Conservation (phyloP, 73 alveolate species). For the Stentor roeselii region DNA sequence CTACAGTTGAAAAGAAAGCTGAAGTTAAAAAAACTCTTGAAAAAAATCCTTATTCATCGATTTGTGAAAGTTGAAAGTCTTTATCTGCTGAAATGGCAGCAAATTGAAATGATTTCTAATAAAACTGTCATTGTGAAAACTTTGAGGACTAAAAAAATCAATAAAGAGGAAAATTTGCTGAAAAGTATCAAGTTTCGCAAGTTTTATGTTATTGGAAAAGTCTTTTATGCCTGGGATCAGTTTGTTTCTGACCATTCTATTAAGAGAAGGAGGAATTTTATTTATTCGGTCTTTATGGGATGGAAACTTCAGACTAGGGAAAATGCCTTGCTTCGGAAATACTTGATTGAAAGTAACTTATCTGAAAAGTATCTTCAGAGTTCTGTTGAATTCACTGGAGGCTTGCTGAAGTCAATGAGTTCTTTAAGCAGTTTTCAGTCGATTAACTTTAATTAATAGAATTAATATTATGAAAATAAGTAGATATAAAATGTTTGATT, state of each 20-base stretch:
- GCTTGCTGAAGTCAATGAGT: background rate
- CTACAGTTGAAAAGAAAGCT: background rate
- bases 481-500: too few species aligned
- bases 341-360: background rate
- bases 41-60: background rate
- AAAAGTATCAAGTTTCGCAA: background rate
- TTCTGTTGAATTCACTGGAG: background rate
- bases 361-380: background rate
- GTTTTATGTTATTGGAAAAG: background rate
- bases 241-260: background rate
- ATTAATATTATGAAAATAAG: too few species aligned
- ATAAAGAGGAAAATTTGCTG: background rate
- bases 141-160: background rate
- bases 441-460: too few species aligned
- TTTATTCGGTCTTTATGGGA: constrained; percentile 7
- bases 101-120: background rate
- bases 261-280: background rate
- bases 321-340: background rate
- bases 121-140: background rate
- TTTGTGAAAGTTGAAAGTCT: background rate
- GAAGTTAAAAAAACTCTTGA: background rate
- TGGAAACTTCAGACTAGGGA: constrained; percentile 12
- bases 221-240: constrained; percentile 19
- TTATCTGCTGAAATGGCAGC: background rate
- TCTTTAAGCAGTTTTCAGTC: background rate